Conservation (phyloP, 2,329 filamentous ascomycete species). For the Penicillium sp. region DNA sequence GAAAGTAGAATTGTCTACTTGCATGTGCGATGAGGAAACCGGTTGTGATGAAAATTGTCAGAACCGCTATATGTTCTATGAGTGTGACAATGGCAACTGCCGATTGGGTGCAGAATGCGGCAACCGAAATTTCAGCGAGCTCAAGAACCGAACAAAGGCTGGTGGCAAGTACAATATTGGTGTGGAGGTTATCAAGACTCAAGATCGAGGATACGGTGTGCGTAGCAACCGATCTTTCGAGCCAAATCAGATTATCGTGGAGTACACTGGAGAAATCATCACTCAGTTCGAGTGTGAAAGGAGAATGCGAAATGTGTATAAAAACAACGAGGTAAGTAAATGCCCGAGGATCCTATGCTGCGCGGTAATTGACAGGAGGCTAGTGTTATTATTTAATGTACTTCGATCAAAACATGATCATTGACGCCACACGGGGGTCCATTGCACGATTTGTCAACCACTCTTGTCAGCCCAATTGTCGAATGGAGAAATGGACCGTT, state of each 20-base stretch:
- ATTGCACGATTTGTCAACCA: slow-evolving; percentile 98
- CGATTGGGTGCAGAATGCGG: slow-evolving; percentile 74
- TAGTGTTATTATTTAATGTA: slow-evolving; percentile 99
- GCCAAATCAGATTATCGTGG: slow-evolving; percentile 93
- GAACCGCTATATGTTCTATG: slow-evolving; percentile 95
- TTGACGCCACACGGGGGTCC: slow-evolving; percentile 92
- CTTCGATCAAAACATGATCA: slow-evolving; percentile 97
- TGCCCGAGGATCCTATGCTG: neutral
- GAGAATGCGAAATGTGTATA: slow-evolving; percentile 91
- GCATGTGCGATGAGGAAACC: slow-evolving; percentile 73
- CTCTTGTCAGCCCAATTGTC: slow-evolving; percentile 92
- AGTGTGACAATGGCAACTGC: slow-evolving; percentile 91
- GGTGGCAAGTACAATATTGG: slow-evolving; percentile 88
- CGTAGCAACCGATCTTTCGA: slow-evolving; percentile 85
- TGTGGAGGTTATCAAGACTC: slow-evolving; percentile 91
- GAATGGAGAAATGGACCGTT: slow-evolving; percentile 98
- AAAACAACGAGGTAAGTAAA: slow-evolving; percentile 77
- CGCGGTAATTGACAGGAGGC: slow-evolving; percentile 10
- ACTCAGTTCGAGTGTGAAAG: slow-evolving; percentile 90
- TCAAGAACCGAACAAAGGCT: slow-evolving; percentile 71
- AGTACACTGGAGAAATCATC: slow-evolving; percentile 97
- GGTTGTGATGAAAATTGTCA: slow-evolving; percentile 89
- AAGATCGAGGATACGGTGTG: slow-evolving; percentile 85
- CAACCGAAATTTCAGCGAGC: slow-evolving; percentile 83
- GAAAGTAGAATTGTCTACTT: slow-evolving; percentile 72